Base-by-base conservation (phyloP, 768 basidiomycete genomes). In the Amanita phalloides region DNA sequence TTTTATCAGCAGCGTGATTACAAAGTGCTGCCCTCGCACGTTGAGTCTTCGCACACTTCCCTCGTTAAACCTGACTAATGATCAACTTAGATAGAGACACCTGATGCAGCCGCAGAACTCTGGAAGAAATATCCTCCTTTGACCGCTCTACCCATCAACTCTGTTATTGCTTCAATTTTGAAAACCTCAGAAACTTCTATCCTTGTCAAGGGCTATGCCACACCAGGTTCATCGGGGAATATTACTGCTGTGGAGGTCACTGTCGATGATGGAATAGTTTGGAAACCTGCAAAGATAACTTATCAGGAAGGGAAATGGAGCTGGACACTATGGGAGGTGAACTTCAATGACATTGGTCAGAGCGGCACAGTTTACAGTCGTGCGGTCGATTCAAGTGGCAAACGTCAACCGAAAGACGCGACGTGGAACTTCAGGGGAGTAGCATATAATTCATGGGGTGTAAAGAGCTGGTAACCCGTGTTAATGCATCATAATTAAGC, bases 1-100 rank as follows among this genome's bases (percentile, higher is more conserved):
- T 84, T 78, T 62, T 86, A 84, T 59, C 83, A 86, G 56, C 82
- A 84, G 61, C 72, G 71, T 3, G 85, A 86, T 61, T 88, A 86
- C 64, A 85, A 79, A 56, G 65, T 85, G 49, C 62, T 82, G 14
- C 79, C 81, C 6, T 73, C 79, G 10, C 58, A 67, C 43, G 75
- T 77, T 57, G 41, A 71, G 61, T 37, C 28, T 10, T 17, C 23
- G 21, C 26, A 32, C 23, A 9, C 52, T 10, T 30, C 36, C 28
- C 38, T 51, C 54, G 35, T 50, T 51, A 49, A 21, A 57, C n/a
- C 50, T 38, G 50, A 49, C 35, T 51, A 44, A 45, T 46, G n/a
- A 49, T 21, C 21, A 33, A 39, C 14, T 23, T 51, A 77, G 74
- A 66, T 77, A 14, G 71, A 74, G 38, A 66, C 71, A 17, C 75